phyloP scores from a whole-genome alignment of 495 filamentous ascomycete genomes.

The Hypoxylon crocopeplum region DNA sequence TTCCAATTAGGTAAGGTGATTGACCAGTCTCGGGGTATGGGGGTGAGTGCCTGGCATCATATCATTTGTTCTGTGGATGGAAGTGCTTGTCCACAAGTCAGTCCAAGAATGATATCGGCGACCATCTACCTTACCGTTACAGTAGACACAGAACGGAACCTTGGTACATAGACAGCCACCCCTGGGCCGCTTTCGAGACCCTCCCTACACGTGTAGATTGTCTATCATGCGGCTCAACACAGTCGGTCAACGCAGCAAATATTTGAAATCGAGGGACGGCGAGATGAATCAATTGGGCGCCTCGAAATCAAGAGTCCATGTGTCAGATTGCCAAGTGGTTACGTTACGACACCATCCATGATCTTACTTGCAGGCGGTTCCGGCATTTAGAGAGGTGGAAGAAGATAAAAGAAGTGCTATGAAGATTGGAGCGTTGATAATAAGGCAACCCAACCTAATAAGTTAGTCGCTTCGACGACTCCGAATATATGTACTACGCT shows the following conservation, averaged over 20 bases:
- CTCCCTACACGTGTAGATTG: constrained; percentile 32
- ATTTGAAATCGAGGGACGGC: background rate
- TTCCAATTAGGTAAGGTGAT: background rate
- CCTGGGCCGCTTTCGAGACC: constrained; percentile 16
- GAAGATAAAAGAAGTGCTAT: background rate
- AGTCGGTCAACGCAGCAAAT: constrained; percentile 17
- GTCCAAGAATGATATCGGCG: too few species aligned
- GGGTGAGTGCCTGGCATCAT: too few species aligned
- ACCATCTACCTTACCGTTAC: constrained; percentile 12
- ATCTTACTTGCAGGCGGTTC: constrained; percentile 22
- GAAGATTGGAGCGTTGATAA: constrained; percentile 2
- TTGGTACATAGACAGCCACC: constrained; percentile 3
- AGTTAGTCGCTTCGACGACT: too few species aligned
- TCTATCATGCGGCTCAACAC: constrained; percentile 28
- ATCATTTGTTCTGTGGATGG: too few species aligned
- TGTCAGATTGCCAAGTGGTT: constrained; percentile 19
- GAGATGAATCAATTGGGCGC: constrained; percentile 28
- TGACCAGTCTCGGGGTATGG: constrained; percentile 15
- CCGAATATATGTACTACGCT: too few species aligned
- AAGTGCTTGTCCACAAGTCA: too few species aligned
- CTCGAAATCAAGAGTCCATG: constrained; percentile 19
- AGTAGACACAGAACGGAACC: background rate
- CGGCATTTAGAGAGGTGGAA: constrained; percentile 23
- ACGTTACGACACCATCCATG: constrained; percentile 14
- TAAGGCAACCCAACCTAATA: background rate